Evolutionary conservation across 805 yeast genomes (phyloP).

Genomic region (Nakazawaea holstii): DNA sequence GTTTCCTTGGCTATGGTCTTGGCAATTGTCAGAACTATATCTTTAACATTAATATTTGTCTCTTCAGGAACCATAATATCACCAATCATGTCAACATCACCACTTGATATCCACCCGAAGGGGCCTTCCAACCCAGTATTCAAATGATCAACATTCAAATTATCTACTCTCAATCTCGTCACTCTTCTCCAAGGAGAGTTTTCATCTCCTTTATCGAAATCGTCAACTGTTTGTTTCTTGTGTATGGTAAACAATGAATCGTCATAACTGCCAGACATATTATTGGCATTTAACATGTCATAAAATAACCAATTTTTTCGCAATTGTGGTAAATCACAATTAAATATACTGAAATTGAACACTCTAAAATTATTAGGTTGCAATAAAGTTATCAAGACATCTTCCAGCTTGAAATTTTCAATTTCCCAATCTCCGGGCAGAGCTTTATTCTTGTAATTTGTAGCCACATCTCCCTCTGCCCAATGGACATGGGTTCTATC

Average conservation of each 20-base stretch:
- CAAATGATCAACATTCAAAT: constrained; percentile 80
- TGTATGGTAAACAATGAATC: constrained; percentile 90
- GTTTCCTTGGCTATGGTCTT: constrained; percentile 45
- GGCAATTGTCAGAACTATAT: constrained; percentile 43
- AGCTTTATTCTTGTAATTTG: constrained; percentile 67
- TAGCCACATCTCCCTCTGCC: constrained; percentile 79
- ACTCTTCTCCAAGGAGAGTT: constrained; percentile 47
- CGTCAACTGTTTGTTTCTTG: constrained; percentile 58
- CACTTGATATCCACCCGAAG: constrained; percentile 93
- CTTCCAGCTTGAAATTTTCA: constrained; percentile 76
- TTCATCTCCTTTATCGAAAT: constrained; percentile 28
- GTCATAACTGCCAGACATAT: constrained; percentile 88
- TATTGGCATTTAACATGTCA: constrained; percentile 79
- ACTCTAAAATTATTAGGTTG: constrained; percentile 83
- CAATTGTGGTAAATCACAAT: constrained; percentile 71
- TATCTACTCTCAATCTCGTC: constrained; percentile 79
- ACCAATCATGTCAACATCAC: constrained; percentile 90
- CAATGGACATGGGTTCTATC: constrained; percentile 86
- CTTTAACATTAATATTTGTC: constrained; percentile 37
- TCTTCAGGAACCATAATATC: constrained; percentile 79
- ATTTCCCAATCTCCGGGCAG: constrained; percentile 92
- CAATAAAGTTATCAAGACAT: constrained; percentile 70
- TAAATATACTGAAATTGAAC: constrained; percentile 82
- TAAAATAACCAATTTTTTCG: constrained; percentile 92
- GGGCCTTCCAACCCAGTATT: constrained; percentile 92